Percentiles rank a stretch among this genome's conserved stretches.
phyloP scores from a whole-genome alignment of 1,284 basidiomycete genomes.

The Mycosarcoma mackinlayi region DNA sequence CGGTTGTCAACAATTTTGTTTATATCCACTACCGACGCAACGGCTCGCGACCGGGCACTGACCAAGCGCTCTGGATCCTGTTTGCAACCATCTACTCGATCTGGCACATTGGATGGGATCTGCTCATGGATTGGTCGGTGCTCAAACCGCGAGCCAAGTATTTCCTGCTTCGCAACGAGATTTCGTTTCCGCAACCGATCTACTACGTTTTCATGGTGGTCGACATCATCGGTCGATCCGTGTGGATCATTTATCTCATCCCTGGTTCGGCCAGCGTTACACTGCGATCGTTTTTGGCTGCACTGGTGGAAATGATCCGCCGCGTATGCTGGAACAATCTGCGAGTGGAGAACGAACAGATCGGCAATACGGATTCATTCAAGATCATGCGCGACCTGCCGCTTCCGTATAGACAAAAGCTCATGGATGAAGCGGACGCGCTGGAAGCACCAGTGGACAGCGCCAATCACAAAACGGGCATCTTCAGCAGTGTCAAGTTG shows the following conservation, averaged over 20 bases:
- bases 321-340: constrained; percentile 91
- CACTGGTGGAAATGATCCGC: constrained; percentile 80
- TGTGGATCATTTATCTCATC: constrained; percentile 84
- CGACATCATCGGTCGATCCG: constrained; percentile 81
- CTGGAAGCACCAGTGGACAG: background rate
- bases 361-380: constrained; percentile 69
- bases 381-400: constrained; percentile 60
- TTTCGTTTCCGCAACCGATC: constrained; percentile 70
- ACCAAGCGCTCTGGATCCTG: constrained; percentile 69
- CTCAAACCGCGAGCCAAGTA: constrained; percentile 74
- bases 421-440: constrained; percentile 6
- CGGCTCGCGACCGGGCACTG: constrained; percentile 32
- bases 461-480: constrained; percentile 13
- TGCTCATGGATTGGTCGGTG: constrained; percentile 73
- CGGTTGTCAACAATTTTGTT: constrained; percentile 61
- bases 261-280: constrained; percentile 71
- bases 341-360: constrained; percentile 84
- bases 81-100: constrained; percentile 75
- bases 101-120: constrained; percentile 84
- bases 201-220: constrained; percentile 72
- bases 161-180: constrained; percentile 79
- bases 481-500: constrained; percentile 31
- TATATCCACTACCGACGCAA: constrained; percentile 65
- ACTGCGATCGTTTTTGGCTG: constrained; percentile 78
- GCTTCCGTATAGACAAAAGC: constrained; percentile 48